Conservation (phyloP, 257 asterid species). For the Gynochthodes officinalis region DNA sequence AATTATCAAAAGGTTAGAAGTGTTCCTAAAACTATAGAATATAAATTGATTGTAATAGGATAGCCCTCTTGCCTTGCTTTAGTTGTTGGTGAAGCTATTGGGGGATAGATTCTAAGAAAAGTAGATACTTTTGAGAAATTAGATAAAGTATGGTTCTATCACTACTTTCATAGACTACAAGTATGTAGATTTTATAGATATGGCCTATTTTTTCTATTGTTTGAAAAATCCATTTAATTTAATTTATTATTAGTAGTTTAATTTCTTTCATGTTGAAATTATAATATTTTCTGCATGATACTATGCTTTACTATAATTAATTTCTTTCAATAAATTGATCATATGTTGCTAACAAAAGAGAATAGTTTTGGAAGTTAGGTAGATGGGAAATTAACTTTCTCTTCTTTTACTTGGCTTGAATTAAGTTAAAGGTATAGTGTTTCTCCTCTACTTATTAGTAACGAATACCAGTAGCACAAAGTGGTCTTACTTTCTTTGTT, state of each 20-base stretch:
- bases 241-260: background rate
- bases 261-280: background rate
- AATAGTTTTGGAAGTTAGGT: background rate
- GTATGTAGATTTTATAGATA: background rate
- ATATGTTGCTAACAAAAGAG: background rate
- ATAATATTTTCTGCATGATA: background rate
- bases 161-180: background rate
- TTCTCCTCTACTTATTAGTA: background rate
- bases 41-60: constrained; percentile 82
- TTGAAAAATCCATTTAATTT: background rate
- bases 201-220: background rate
- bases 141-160: constrained; percentile 62
- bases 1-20: constrained; percentile 44
- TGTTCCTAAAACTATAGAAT: constrained; percentile 67
- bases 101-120: constrained; percentile 83
- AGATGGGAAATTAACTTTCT: background rate
- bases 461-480: background rate
- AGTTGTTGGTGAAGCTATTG: constrained; percentile 85
- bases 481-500: too few relatives aligned
- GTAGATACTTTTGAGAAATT: constrained; percentile 84
- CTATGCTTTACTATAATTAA: background rate
- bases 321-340: background rate
- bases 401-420: background rate
- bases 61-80: constrained; percentile 96
- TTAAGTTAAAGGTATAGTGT: background rate